phyloP scores from a whole-genome alignment of 176 grass and related monocot genomes.

The Oryza glumipatula region DNA sequence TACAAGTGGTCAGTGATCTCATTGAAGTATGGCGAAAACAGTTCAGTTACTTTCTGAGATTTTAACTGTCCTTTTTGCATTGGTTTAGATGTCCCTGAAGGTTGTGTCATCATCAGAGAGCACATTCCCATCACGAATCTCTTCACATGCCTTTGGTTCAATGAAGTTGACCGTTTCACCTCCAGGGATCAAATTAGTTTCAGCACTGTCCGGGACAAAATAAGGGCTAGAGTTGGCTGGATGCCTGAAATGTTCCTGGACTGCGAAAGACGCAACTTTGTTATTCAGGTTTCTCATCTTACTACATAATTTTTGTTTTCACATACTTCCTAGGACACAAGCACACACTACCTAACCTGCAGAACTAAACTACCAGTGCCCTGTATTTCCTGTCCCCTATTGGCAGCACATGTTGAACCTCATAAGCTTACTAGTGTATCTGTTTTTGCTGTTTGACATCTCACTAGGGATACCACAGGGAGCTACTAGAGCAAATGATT shows the following conservation, averaged over 20 bases:
- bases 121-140: conserved; percentile 88
- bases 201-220: conserved; percentile 92
- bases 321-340: background rate
- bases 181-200: conserved; percentile 97
- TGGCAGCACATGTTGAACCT: conserved; percentile 18
- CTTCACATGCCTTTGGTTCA: conserved; percentile 99
- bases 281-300: conserved; percentile 69
- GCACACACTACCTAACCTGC: background rate
- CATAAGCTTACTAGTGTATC: background rate
- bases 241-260: conserved; percentile 89
- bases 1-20: conserved; percentile 77
- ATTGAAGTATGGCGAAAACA: background rate
- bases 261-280: conserved; percentile 92
- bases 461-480: conserved; percentile 88
- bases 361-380: background rate
- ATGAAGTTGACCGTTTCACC: conserved; percentile 97
- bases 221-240: conserved; percentile 78
- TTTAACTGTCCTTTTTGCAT: conserved; percentile 5
- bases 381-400: conserved; percentile 23
- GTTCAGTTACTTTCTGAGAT: background rate
- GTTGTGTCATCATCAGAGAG: conserved; percentile 98
- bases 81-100: conserved; percentile 89
- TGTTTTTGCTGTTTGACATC: conserved; percentile 30
- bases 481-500: conserved; percentile 80
- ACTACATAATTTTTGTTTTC: background rate